Evolutionary conservation across 805 yeast species (phyloP).

Genomic region (Candida ficus): DNA sequence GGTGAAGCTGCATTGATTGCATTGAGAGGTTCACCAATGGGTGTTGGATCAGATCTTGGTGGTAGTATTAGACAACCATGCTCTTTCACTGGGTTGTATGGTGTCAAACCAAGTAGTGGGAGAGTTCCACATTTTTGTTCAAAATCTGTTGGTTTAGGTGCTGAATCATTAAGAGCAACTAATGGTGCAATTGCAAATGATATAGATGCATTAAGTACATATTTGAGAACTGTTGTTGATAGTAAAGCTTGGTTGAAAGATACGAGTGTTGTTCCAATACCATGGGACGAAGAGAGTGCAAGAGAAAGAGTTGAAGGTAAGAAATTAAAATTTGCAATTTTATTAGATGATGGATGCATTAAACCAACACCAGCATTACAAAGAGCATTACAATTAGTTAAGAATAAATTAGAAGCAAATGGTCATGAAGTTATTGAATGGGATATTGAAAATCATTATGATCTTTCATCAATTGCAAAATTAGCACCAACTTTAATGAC

Average conservation of each 20-base stretch:
- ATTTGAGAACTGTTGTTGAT: conserved; percentile 23
- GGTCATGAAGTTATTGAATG: conserved; percentile 42
- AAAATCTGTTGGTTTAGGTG: conserved; percentile 31
- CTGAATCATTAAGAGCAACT: conserved; percentile 34
- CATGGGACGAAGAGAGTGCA: conserved; percentile 29
- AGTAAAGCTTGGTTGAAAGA: conserved; percentile 37
- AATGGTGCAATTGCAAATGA: conserved; percentile 40
- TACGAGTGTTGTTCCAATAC: conserved; percentile 32
- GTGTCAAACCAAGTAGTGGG: conserved; percentile 38
- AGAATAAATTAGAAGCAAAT: conserved; percentile 21
- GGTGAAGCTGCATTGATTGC: conserved; percentile 48
- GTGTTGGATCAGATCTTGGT: conserved; percentile 50
- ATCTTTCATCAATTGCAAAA: conserved; percentile 3
- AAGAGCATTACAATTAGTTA: conserved; percentile 35
- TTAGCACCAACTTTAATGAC: conserved; percentile 27
- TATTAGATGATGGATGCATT: conserved; percentile 36
- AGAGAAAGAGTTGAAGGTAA: conserved; percentile 20
- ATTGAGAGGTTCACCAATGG: conserved; percentile 33
- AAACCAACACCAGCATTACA: conserved; percentile 54
- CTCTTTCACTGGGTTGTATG: conserved; percentile 34
- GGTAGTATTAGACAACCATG: conserved; percentile 47
- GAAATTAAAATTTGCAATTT: conserved; percentile 33
- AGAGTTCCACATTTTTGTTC: conserved; percentile 35
- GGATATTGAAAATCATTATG: conserved; percentile 26
- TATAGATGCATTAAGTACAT: conserved; percentile 30